These are phyloP conservation scores for Globisporangium orthogonon DNA, from an alignment of 352 stramenopile species.

Conservation along the genomic window DNA sequence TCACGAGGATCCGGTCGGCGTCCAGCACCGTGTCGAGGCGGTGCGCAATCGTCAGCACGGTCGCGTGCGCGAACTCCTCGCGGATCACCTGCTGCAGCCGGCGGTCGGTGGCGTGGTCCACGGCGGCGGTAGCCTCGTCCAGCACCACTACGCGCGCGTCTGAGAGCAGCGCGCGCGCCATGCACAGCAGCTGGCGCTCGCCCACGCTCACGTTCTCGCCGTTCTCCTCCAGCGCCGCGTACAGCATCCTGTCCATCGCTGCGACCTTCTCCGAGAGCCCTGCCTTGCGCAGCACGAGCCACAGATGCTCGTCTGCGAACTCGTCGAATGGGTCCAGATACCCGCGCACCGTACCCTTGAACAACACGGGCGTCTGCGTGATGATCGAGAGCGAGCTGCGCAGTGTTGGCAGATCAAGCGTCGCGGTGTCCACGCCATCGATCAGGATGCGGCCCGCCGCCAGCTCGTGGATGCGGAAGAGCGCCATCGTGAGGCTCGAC, in stretches of 20 bases:
- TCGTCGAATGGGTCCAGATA: slow-evolving; percentile 48
- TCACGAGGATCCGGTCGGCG: slow-evolving; percentile 94
- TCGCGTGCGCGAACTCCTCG: slow-evolving; percentile 87
- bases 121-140: slow-evolving; percentile 71
- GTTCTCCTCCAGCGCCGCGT: slow-evolving; percentile 76
- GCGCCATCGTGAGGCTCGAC: slow-evolving; percentile 80
- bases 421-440: slow-evolving; percentile 87
- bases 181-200: slow-evolving; percentile 94
- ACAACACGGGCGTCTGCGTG: slow-evolving; percentile 91
- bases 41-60: slow-evolving; percentile 96
- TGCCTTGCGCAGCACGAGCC: slow-evolving; percentile 28
- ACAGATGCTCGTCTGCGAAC: slow-evolving; percentile 63
- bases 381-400: slow-evolving; percentile 91
- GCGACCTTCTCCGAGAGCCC: slow-evolving; percentile 49
- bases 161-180: slow-evolving; percentile 92
- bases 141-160: slow-evolving; percentile 86
- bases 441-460: slow-evolving; percentile 86
- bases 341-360: slow-evolving; percentile 88
- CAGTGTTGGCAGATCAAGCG: slow-evolving; percentile 82
- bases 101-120: slow-evolving; percentile 82
- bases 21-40: slow-evolving; percentile 96
- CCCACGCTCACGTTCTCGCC: slow-evolving; percentile 92
- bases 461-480: slow-evolving; percentile 93
- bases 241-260: slow-evolving; percentile 46
- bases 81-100: slow-evolving; percentile 78